phyloP scores from a whole-genome alignment of 768 basidiomycete genomes.

The Leccinum disarticulatum region DNA sequence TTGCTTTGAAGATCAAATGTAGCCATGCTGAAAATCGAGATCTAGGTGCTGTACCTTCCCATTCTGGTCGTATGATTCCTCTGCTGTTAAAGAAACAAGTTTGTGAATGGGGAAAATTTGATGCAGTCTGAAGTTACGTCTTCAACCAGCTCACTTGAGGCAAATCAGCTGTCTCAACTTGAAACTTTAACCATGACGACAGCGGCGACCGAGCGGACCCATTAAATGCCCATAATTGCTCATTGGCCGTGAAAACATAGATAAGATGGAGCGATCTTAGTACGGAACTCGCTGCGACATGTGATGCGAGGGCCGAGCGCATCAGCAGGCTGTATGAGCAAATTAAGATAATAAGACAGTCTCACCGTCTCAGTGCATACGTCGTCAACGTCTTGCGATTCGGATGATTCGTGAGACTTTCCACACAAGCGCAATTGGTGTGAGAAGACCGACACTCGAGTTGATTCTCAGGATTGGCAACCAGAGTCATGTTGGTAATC shows the following conservation, averaged over 20 bases:
- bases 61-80: neutral
- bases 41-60: neutral
- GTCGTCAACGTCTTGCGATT: neutral
- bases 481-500: too few species aligned
- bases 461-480: neutral
- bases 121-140: neutral
- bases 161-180: neutral
- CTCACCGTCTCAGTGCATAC: too few species aligned
- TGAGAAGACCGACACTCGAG: too few species aligned
- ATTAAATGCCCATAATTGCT: too few species aligned
- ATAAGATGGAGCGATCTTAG: neutral
- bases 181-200: neutral
- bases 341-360: too few species aligned
- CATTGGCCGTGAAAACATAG: too few species aligned
- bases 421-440: neutral
- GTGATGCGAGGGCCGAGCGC: too few species aligned
- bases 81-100: neutral
- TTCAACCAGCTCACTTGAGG: neutral
- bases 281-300: neutral
- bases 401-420: neutral
- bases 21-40: neutral
- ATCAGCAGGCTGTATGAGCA: too few species aligned
- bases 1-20: neutral
- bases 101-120: neutral
- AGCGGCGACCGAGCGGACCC: too few species aligned